These are phyloP conservation scores for Prinsepia uniflora DNA, from an alignment of 306 rosid genomes.

Conservation along the genomic window DNA sequence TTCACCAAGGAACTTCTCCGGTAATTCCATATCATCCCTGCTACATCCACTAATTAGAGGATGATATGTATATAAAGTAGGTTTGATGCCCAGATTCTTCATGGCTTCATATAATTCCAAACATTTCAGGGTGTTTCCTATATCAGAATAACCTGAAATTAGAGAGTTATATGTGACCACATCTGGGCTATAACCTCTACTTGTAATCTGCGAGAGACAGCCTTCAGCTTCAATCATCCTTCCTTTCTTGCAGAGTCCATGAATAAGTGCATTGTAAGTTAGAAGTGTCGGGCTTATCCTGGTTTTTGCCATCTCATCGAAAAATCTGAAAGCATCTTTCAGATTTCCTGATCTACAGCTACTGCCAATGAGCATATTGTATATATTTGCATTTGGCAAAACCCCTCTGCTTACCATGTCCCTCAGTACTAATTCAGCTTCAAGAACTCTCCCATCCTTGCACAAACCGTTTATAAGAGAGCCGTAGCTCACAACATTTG, in stretches of 20 bases:
- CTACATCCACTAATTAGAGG: conserved; percentile 55
- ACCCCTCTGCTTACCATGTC: conserved; percentile 61
- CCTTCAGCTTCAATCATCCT: conserved; percentile 59
- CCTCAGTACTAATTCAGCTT: conserved; percentile 57
- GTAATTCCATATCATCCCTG: conserved; percentile 40
- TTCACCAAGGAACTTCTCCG: conserved; percentile 52
- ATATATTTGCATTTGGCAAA: conserved; percentile 62
- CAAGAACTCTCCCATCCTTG: conserved; percentile 58
- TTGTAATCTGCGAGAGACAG: conserved; percentile 36
- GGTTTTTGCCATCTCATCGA: conserved; percentile 53
- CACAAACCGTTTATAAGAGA: conserved; percentile 63
- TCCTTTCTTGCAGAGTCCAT: conserved; percentile 69
- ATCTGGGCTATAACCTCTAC: conserved; percentile 52
- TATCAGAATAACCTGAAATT: conserved; percentile 61
- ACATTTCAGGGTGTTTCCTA: conserved; percentile 46
- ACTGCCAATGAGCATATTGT: conserved; percentile 70
- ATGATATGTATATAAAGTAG: conserved; percentile 61
- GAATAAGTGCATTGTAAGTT: conserved; percentile 64
- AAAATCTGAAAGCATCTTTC: conserved; percentile 49
- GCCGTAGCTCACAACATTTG: conserved; percentile 76
- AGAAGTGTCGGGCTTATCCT: conserved; percentile 58
- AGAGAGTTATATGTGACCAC: conserved; percentile 79
- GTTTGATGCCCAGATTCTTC: conserved; percentile 59
- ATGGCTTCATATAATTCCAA: conserved; percentile 54
- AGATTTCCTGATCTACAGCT: conserved; percentile 46